phyloP scores from a whole-genome alignment of 2,329 filamentous ascomycete species.

The Alternaria consortialis region DNA sequence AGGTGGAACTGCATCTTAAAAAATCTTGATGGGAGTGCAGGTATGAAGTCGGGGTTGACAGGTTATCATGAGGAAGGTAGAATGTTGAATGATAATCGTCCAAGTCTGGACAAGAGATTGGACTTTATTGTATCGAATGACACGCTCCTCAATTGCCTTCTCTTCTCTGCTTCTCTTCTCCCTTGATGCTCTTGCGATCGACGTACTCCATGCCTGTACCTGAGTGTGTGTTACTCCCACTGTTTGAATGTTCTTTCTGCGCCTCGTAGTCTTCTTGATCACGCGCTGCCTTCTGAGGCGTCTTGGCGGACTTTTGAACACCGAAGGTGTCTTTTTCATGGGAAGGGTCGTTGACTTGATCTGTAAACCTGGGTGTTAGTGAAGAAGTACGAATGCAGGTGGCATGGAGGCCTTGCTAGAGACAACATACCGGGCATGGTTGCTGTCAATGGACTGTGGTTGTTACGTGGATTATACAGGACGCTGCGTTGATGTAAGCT shows the following conservation, averaged over 20 bases:
- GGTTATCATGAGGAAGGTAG: no score
- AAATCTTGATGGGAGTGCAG: no score
- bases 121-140: neutral
- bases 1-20: no score
- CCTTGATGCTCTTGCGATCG: neutral
- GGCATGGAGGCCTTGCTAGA: no score
- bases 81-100: no score
- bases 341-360: conserved; percentile 1
- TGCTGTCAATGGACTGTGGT: no score
- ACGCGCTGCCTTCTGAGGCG: neutral
- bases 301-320: neutral
- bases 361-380: neutral
- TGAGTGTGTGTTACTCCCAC: neutral
- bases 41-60: no score
- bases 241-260: conserved; percentile 3
- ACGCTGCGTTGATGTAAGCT: no score
- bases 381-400: neutral
- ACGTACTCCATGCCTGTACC: neutral
- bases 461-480: no score
- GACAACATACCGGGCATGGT: no score
- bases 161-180: neutral
- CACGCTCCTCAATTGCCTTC: neutral
- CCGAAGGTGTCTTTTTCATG: neutral
- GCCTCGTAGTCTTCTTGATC: conserved; percentile 1
- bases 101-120: neutral